Conservation (phyloP, 345 rosid species). For the Capsella bursapastoris region DNA sequence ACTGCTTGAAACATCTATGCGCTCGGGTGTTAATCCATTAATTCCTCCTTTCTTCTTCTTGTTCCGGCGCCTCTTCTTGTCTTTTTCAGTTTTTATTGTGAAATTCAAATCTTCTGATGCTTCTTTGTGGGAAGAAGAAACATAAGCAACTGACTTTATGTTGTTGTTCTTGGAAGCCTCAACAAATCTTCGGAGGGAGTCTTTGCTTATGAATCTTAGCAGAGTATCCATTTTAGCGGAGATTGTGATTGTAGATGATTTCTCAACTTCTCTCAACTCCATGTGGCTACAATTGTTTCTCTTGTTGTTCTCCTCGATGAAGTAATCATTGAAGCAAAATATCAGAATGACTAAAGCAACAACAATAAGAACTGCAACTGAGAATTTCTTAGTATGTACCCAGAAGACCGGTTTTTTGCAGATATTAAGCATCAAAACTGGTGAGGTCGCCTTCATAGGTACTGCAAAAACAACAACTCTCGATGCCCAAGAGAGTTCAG, state of each 20-base stretch:
- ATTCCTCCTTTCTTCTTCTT: slow-evolving; percentile 57
- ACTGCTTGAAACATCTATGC: slow-evolving; percentile 78
- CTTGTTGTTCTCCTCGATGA: slow-evolving; percentile 41
- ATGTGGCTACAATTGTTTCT: slow-evolving; percentile 35
- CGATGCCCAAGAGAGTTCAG: slow-evolving; percentile 59
- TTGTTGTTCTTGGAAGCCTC: slow-evolving; percentile 38
- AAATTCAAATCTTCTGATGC: slow-evolving; percentile 57
- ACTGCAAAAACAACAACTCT: slow-evolving; percentile 58
- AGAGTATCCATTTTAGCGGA: slow-evolving; percentile 55
- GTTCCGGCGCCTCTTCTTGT: slow-evolving; percentile 73
- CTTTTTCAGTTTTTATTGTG: slow-evolving; percentile 62
- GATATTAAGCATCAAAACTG: slow-evolving; percentile 56
- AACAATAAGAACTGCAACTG: slow-evolving; percentile 48
- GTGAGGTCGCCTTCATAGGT: slow-evolving; percentile 74
- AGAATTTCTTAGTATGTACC: slow-evolving; percentile 63
- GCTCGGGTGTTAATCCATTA: slow-evolving; percentile 36
- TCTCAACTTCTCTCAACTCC: slow-evolving; percentile 46
- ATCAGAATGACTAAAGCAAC: slow-evolving; percentile 54
- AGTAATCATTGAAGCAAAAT: slow-evolving; percentile 51
- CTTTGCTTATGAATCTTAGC: slow-evolving; percentile 51
- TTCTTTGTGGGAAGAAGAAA: slow-evolving; percentile 41
- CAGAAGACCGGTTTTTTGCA: slow-evolving; percentile 69
- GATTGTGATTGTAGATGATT: slow-evolving; percentile 50
- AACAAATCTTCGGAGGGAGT: slow-evolving; percentile 30
- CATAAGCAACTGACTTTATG: slow-evolving; percentile 11